Percentiles rank a stretch among this genome's conserved stretches.
phyloP scores from a whole-genome alignment of 495 filamentous ascomycete species.

The Aspergillus avenaceus region DNA sequence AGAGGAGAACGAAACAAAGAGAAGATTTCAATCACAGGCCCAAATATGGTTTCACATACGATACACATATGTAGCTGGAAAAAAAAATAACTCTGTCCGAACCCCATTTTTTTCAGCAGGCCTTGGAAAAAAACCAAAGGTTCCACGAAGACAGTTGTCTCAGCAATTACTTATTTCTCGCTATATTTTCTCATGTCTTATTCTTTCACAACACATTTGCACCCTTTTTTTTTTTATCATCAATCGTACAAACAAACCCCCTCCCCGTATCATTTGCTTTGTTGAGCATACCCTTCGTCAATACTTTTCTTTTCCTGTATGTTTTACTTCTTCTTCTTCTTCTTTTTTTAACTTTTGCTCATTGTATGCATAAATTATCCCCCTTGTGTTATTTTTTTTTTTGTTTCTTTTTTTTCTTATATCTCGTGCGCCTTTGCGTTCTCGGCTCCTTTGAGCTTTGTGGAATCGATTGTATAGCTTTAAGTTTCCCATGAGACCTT shows the following conservation, averaged over 20 bases:
- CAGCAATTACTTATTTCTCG: too few relatives aligned
- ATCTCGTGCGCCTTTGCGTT: neutral
- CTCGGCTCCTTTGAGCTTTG: neutral
- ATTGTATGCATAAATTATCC: slow-evolving; percentile 8
- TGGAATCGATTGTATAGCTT: slow-evolving; percentile 2
- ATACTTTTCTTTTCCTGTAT: slow-evolving; percentile 19
- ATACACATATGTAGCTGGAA: too few relatives aligned
- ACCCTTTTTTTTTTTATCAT: slow-evolving; percentile 10
- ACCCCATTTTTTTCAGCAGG: slow-evolving; percentile 16
- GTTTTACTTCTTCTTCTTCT: slow-evolving; percentile 7
- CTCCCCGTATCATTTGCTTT: slow-evolving; percentile 10
- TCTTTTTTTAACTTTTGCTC: neutral
- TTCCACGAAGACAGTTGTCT: too few relatives aligned
- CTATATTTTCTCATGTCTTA: neutral
- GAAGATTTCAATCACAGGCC: neutral
- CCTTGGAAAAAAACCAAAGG: too few relatives aligned
- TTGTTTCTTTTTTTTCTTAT: neutral
- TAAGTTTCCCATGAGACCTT: neutral
- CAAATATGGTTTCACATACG: too few relatives aligned
- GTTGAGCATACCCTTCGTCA: slow-evolving; percentile 16
- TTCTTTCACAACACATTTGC: slow-evolving; percentile 1
- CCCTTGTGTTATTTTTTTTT: neutral
- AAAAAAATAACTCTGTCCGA: too few relatives aligned
- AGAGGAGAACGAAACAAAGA: neutral
- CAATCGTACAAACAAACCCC: slow-evolving; percentile 18